Conservation (phyloP, 441 rosid species). For the Hura crepitans region DNA sequence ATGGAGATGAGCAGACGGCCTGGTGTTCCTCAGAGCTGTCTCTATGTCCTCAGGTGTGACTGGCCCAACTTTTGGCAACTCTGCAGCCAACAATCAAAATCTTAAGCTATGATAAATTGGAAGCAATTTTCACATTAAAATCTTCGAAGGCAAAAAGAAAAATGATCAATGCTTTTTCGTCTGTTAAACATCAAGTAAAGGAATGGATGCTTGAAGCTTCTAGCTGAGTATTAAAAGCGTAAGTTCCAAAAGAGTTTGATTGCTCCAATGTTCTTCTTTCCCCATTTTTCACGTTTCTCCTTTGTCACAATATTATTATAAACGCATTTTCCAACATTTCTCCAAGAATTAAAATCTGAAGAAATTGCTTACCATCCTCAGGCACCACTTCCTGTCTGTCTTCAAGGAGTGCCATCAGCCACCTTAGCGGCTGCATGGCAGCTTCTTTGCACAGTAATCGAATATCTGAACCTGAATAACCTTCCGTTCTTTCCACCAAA, state of each 20-base stretch:
- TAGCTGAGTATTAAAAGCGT: too few relatives aligned
- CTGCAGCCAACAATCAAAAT: conserved; percentile 32
- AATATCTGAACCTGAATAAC: conserved; percentile 90
- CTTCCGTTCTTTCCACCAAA: conserved; percentile 65
- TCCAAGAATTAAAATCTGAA: neutral
- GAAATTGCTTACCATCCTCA: conserved; percentile 59
- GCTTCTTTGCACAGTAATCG: conserved; percentile 86
- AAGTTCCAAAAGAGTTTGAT: too few relatives aligned
- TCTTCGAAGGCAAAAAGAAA: neutral
- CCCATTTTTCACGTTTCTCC: neutral
- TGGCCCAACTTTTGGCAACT: conserved; percentile 70
- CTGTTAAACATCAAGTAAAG: neutral
- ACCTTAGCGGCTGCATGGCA: conserved; percentile 94
- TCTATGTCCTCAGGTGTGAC: conserved; percentile 58
- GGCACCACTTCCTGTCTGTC: conserved; percentile 49
- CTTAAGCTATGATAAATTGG: neutral
- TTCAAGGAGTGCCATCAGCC: conserved; percentile 63
- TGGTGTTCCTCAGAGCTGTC: conserved; percentile 63
- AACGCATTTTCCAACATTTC: neutral
- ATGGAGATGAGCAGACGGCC: conserved; percentile 86
- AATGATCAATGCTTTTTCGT: neutral
- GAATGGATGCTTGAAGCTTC: too few relatives aligned
- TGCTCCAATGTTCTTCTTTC: neutral
- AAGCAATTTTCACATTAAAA: neutral
- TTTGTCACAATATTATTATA: neutral